These are phyloP conservation scores for Tagetes patula DNA, from an alignment of 129 eudicot species.

Conservation along the genomic window DNA sequence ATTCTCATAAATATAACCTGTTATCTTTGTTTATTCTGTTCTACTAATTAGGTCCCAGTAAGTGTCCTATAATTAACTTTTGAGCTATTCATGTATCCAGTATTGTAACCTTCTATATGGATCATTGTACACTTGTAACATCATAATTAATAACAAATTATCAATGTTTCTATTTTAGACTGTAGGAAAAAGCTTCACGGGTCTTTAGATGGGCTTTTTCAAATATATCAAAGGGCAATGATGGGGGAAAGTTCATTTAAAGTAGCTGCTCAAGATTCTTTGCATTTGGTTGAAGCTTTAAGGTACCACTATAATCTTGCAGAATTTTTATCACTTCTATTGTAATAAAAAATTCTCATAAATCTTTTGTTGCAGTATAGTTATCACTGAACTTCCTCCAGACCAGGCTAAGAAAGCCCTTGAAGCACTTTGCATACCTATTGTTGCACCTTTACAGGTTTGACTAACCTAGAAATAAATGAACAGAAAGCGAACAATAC, in stretches of 20 bases:
- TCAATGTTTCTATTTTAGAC: constrained; percentile 38
- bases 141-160: constrained; percentile 7
- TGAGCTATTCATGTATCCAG: background rate
- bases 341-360: constrained; percentile 18
- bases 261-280: constrained; percentile 95
- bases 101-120: background rate
- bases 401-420: constrained; percentile 97
- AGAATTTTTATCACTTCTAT: background rate
- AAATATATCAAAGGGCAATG: constrained; percentile 89
- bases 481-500: background rate
- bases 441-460: constrained; percentile 89
- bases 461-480: constrained; percentile 11
- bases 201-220: constrained; percentile 88
- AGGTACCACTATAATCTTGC: constrained; percentile 51
- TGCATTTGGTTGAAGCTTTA: constrained; percentile 91
- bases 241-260: constrained; percentile 73
- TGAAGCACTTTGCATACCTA: constrained; percentile 91
- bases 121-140: background rate
- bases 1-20: background rate
- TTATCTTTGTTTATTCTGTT: background rate
- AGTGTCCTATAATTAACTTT: background rate
- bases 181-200: constrained; percentile 89
- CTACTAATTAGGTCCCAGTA: background rate
- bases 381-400: constrained; percentile 93
- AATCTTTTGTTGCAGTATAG: constrained; percentile 66